A percentile compares a stretch with the other conserved stretches of the same genome.
Evolutionary conservation across 1,284 basidiomycete species (phyloP).

Genomic region (Leccinum angustisporum): DNA sequence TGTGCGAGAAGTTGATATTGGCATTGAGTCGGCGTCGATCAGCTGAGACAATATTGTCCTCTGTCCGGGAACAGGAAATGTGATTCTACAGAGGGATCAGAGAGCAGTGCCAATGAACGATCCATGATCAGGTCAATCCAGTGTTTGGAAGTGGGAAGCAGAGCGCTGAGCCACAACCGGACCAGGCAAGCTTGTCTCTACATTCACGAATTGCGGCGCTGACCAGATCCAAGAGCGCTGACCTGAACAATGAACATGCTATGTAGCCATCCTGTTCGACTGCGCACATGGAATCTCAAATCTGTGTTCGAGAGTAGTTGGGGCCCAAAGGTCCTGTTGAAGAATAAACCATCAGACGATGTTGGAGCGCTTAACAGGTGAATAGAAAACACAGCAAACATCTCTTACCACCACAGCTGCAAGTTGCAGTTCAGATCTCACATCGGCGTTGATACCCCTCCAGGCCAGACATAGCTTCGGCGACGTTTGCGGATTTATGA

Average conservation of each 20-base stretch:
- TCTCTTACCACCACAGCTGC: not conserved
- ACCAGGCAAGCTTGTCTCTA: not conserved
- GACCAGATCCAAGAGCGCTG: not conserved
- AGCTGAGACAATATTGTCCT: not conserved
- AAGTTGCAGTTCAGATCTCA: slow-evolving; percentile 4
- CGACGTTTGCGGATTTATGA: not conserved
- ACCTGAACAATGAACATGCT: not conserved
- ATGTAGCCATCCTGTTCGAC: not conserved
- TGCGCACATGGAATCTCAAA: not conserved
- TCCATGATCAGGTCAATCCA: not conserved
- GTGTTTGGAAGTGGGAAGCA: not conserved
- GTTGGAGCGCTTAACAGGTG: not conserved
- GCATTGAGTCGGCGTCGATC: not conserved
- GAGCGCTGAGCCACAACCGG: not conserved
- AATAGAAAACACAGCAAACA: not conserved
- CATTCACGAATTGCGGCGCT: not conserved
- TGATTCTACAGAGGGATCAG: not conserved
- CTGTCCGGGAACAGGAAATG: not conserved
- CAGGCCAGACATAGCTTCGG: not conserved
- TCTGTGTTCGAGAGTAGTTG: not conserved
- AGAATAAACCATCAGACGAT: not conserved
- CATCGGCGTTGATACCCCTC: not conserved
- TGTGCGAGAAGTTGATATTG: not conserved
- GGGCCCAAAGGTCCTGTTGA: not conserved
- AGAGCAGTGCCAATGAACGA: not conserved